These are phyloP conservation scores for Tuber umbilicatum DNA, from an alignment of 495 filamentous ascomycete species.

Conservation along the genomic window DNA sequence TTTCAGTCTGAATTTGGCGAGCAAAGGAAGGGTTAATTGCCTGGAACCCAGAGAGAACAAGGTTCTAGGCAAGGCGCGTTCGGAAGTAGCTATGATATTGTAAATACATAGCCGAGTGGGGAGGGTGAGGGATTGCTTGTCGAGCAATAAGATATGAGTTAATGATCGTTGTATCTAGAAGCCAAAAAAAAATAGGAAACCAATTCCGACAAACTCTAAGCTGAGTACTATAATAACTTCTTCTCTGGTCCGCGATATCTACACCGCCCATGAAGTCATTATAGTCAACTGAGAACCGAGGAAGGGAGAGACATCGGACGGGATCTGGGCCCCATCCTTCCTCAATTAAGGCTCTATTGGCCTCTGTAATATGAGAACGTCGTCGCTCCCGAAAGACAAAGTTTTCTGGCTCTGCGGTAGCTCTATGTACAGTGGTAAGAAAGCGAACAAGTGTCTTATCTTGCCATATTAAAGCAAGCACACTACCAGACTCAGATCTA, in stretches of 20 bases:
- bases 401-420: not conserved
- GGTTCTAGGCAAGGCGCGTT: not conserved
- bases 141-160: conserved; percentile 4
- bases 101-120: not conserved
- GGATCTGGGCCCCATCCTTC: not conserved
- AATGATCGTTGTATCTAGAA: conserved; percentile 29
- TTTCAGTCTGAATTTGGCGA: not conserved
- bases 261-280: conserved; percentile 36
- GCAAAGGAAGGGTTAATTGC: not conserved
- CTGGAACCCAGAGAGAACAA: not conserved
- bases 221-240: conserved; percentile 33
- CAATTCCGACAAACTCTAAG: conserved; percentile 17
- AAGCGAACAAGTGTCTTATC: not conserved
- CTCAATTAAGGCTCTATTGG: conserved; percentile 4
- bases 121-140: not conserved
- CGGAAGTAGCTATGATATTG: not conserved
- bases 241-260: conserved; percentile 35
- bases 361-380: conserved; percentile 23
- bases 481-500: not conserved
- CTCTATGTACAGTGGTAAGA: not conserved
- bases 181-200: conserved; percentile 33
- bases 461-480: not conserved
- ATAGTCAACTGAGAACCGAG: conserved; percentile 33
- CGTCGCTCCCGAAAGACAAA: conserved; percentile 21
- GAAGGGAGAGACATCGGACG: conserved; percentile 2